Base-by-base conservation (phyloP, 2,329 filamentous ascomycete species). In the Apiospora pterosperma region DNA sequence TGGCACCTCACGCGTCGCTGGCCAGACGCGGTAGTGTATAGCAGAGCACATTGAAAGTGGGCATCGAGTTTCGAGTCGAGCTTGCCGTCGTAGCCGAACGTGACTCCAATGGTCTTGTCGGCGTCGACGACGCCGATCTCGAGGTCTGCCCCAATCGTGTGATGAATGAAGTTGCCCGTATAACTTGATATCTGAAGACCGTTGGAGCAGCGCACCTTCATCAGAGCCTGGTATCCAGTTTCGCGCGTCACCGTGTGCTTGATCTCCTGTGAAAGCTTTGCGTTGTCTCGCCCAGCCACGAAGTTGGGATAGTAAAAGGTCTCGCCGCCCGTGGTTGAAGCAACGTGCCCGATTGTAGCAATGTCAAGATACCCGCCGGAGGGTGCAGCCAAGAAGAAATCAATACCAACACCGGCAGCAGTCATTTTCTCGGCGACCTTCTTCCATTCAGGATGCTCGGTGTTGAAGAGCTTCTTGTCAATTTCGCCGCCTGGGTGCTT, bases 131-230 rank as follows among this genome's bases (percentile, higher is more conserved):
- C 88, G 34, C 96, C 96, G 72, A 99, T 92, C 76, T 99, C 94
- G 55, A 99, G 86, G 77, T 99, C 96, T 3, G 94, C 93, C 12
- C 93, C 94, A 74, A 97, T 97, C 0, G 92, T 96, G 79, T 97
- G 93, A 74, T 99, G 96, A 61, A 96, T 87, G 75, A 98, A 99
- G 79, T 97, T 97, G 70, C 96, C 96, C 73, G 97, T 93, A 74
- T 99, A 99, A n/a, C 88, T 88, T 19, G 92, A 89, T 19, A 99
- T 91, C 76, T 99, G 96, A 62, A 99, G 83, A 21, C 96, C 96
- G 72, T 97, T 99, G 21, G 94, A 97, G 80, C 96, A 99, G 67
- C 96, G 91, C 65, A 99, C 95, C 82, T 99, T 99, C 92, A 99
- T 96, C 71, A 99, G 82, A 23, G 93, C 93, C 78, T 97, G 95